These are phyloP conservation scores for Brassica carinata DNA, from an alignment of 345 rosid species.

Conservation along the genomic window DNA sequence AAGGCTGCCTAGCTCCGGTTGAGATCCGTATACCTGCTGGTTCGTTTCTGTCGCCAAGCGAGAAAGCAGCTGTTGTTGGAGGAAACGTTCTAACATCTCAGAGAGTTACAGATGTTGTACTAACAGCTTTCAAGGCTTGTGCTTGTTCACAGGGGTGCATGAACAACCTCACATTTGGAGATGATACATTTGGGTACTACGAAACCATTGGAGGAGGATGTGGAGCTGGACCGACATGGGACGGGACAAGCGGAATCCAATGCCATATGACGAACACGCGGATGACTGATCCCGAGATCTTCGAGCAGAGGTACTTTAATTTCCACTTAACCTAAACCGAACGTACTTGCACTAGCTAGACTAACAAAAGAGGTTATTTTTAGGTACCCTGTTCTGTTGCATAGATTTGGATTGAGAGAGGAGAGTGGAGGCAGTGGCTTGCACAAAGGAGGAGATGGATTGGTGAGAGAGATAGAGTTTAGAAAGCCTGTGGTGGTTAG, in stretches of 20 bases:
- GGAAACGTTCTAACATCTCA: slow-evolving; percentile 96
- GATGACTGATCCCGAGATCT: slow-evolving; percentile 98
- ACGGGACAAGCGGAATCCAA: slow-evolving; percentile 93
- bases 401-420: slow-evolving; percentile 75
- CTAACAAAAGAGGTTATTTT: slow-evolving; percentile 18
- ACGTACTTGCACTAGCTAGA: background rate
- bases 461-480: slow-evolving; percentile 91
- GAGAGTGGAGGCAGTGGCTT: slow-evolving; percentile 82
- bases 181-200: slow-evolving; percentile 81
- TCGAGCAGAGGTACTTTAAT: slow-evolving; percentile 62
- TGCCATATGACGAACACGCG: slow-evolving; percentile 99
- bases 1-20: slow-evolving; percentile 94
- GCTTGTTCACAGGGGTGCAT: slow-evolving; percentile 98
- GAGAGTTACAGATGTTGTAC: slow-evolving; percentile 83
- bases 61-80: slow-evolving; percentile 95
- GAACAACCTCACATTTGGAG: slow-evolving; percentile 98
- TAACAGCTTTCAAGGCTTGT: slow-evolving; percentile 90
- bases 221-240: slow-evolving; percentile 91
- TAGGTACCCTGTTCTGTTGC: slow-evolving; percentile 84
- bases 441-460: slow-evolving; percentile 82
- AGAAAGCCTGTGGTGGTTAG: slow-evolving; percentile 75
- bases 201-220: slow-evolving; percentile 97
- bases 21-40: slow-evolving; percentile 71
- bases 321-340: background rate
- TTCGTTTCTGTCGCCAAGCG: slow-evolving; percentile 91